These are phyloP conservation scores for Moringa oleifera DNA, from an alignment of 345 rosid species.

Conservation along the genomic window DNA sequence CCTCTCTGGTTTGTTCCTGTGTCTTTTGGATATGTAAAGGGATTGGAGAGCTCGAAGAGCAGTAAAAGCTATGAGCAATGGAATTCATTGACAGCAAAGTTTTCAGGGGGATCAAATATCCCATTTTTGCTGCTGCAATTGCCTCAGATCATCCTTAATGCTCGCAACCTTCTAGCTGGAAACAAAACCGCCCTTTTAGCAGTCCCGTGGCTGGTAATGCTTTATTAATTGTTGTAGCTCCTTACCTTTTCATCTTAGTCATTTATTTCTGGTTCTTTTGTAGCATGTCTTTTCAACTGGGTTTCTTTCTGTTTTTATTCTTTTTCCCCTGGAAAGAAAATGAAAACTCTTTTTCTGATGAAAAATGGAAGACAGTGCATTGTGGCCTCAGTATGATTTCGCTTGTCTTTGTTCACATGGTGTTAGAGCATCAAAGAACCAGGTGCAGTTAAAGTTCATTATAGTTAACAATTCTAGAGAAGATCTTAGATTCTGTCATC, in stretches of 20 bases:
- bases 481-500: too few relatives aligned
- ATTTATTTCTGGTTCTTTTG: background rate
- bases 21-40: slow-evolving; percentile 26
- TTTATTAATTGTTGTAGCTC: background rate
- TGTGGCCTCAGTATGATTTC: too few relatives aligned
- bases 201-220: slow-evolving; percentile 81
- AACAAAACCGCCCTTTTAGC: slow-evolving; percentile 79
- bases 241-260: background rate
- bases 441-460: too few relatives aligned
- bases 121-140: slow-evolving; percentile 79
- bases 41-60: slow-evolving; percentile 26
- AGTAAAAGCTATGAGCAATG: slow-evolving; percentile 46
- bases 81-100: slow-evolving; percentile 81
- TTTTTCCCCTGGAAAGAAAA: too few relatives aligned
- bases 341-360: too few relatives aligned
- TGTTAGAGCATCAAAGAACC: too few relatives aligned
- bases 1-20: background rate
- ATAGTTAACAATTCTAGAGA: too few relatives aligned
- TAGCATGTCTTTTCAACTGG: too few relatives aligned
- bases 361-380: too few relatives aligned
- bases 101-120: slow-evolving; percentile 64
- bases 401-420: too few relatives aligned
- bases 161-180: slow-evolving; percentile 69
- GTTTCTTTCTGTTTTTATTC: too few relatives aligned
- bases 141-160: slow-evolving; percentile 89